Evolutionary conservation across 192 early-diverging fungal species (phyloP).

Genomic region (Coemansia brasiliensis): DNA sequence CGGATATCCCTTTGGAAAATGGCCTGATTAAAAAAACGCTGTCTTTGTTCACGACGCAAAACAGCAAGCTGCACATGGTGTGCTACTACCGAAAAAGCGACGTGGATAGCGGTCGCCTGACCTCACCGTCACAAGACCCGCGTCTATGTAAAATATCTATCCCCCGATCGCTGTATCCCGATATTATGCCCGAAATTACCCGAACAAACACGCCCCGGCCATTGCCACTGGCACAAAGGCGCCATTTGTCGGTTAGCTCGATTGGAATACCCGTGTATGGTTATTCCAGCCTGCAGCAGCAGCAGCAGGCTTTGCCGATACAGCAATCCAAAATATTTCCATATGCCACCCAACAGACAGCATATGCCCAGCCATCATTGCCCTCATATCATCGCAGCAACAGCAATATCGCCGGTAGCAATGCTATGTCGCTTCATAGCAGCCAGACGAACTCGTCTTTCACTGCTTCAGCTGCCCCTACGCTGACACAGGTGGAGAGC

Average conservation of each 20-base stretch:
- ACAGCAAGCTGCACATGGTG: constrained; percentile 81
- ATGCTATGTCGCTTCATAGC: background rate
- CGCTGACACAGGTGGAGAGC: too few relatives aligned
- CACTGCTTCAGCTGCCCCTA: too few relatives aligned
- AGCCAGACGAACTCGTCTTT: background rate
- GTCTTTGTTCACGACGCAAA: constrained; percentile 71
- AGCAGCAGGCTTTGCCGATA: background rate
- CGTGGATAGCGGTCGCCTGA: constrained; percentile 57
- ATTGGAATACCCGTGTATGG: background rate
- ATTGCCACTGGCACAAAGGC: background rate
- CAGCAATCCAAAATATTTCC: constrained; percentile 2
- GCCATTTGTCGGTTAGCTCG: background rate
- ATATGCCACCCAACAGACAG: background rate
- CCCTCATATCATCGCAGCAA: background rate
- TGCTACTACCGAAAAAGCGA: constrained; percentile 82
- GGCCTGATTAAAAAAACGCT: constrained; percentile 83
- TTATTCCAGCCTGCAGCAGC: constrained; percentile 6
- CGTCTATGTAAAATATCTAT: constrained; percentile 62
- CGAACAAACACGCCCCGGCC: background rate
- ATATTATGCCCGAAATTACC: constrained; percentile 50
- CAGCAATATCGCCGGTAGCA: background rate
- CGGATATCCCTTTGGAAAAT: constrained; percentile 56
- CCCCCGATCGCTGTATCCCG: constrained; percentile 76
- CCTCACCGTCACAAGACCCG: constrained; percentile 63
- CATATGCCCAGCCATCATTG: background rate